Percentiles rank a stretch among this genome's conserved stretches.
Conservation (phyloP, 2,329 filamentous ascomycete genomes). For the Arthroderma sp. region DNA sequence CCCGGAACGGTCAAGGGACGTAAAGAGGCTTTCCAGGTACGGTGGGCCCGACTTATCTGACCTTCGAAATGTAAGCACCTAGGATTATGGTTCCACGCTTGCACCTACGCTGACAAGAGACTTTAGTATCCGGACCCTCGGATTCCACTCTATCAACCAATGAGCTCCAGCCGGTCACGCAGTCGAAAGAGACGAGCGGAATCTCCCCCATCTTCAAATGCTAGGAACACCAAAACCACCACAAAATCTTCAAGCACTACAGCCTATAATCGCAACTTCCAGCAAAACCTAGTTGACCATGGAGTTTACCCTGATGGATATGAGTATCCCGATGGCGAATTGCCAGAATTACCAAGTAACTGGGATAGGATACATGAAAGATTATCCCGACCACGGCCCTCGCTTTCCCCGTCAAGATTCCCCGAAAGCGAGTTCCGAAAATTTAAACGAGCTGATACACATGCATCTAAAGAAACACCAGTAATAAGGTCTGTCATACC, state of each 20-base stretch:
- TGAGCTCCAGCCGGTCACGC: background rate
- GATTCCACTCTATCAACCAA: background rate
- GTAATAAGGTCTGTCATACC: conserved; percentile 26
- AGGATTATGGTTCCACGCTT: background rate
- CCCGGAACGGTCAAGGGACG: conserved; percentile 1
- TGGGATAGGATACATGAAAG: conserved; percentile 22
- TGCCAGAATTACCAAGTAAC: conserved; percentile 22
- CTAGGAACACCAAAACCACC: conserved; percentile 6
- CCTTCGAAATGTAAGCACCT: conserved; percentile 13
- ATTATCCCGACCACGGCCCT: conserved; percentile 20
- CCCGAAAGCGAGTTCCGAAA: conserved; percentile 20
- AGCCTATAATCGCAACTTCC: background rate
- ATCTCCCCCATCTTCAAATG: conserved; percentile 6
- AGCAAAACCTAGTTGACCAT: conserved; percentile 3
- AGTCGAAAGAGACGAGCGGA: background rate
- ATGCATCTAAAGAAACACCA: conserved; percentile 26
- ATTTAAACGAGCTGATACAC: conserved; percentile 21
- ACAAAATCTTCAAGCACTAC: conserved; percentile 2
- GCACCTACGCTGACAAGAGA: background rate
- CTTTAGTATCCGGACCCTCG: background rate
- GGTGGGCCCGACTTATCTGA: conserved; percentile 12
- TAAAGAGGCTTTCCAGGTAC: conserved; percentile 9
- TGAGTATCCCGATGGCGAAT: conserved; percentile 17
- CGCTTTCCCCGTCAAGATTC: conserved; percentile 29
- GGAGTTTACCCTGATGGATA: conserved; percentile 9